Evolutionary conservation across 495 filamentous ascomycete genomes (phyloP).

Genomic region (Daldinia vernicosa): DNA sequence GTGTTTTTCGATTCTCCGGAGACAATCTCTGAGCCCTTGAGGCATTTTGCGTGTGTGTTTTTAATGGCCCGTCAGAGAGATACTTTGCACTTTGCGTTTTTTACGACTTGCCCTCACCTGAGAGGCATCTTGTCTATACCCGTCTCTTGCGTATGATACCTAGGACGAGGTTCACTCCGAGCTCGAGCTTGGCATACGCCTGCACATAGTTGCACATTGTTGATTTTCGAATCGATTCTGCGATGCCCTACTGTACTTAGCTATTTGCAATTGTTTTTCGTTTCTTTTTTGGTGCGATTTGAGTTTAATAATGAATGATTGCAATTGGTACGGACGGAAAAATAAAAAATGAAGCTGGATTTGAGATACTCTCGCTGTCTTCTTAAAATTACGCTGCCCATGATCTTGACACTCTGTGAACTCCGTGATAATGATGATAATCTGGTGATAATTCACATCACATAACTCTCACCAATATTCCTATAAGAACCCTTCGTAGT

Average conservation of each 20-base stretch:
- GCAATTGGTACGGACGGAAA: background rate
- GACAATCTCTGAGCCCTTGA: background rate
- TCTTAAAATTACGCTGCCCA: background rate
- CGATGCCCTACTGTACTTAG: background rate
- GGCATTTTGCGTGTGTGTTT: background rate
- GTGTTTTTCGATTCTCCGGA: background rate
- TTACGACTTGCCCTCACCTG: background rate
- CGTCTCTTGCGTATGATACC: slow-evolving; percentile 1
- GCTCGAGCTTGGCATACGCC: background rate
- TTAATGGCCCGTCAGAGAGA: background rate
- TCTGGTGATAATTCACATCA: background rate
- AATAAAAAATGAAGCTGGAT: background rate
- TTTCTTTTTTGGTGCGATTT: background rate
- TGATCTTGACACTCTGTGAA: background rate
- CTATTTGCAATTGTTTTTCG: background rate
- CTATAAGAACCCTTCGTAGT: background rate
- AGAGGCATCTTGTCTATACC: background rate
- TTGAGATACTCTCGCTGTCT: background rate
- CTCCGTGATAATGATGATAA: too few species aligned
- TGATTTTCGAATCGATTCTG: background rate
- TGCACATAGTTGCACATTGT: background rate
- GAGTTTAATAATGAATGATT: background rate
- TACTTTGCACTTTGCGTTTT: background rate
- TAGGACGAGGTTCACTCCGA: background rate
- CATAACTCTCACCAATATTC: background rate